phyloP scores from a whole-genome alignment of 129 eudicot genomes.

The Apium graveolens region DNA sequence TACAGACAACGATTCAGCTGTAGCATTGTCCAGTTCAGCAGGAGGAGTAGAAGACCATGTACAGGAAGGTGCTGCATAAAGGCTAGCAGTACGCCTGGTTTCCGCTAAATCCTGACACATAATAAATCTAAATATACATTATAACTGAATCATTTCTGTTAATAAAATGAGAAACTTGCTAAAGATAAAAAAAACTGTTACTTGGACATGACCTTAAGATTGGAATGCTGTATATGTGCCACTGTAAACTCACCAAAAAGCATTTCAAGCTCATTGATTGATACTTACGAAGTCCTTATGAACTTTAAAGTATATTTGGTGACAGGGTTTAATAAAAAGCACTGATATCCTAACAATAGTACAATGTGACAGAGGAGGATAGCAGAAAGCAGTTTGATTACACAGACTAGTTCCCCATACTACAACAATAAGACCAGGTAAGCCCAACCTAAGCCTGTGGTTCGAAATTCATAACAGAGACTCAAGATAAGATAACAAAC shows the following conservation, averaged over 20 bases:
- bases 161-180: neutral
- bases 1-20: conserved; percentile 62
- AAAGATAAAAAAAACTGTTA: neutral
- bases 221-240: neutral
- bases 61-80: conserved; percentile 81
- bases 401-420: neutral
- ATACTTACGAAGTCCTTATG: neutral
- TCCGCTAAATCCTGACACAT: conserved; percentile 77
- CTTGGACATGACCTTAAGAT: neutral
- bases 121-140: neutral
- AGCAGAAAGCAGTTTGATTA: neutral
- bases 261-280: neutral
- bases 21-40: conserved; percentile 57
- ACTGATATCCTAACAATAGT: neutral
- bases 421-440: neutral
- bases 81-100: conserved; percentile 71
- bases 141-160: neutral
- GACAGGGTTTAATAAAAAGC: neutral
- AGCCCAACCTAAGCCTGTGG: neutral
- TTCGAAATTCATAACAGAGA: neutral
- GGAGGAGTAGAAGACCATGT: conserved; percentile 85
- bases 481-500: conserved; percentile 1
- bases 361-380: neutral
- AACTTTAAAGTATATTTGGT: neutral
- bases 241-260: neutral